phyloP scores from a whole-genome alignment of 768 basidiomycete genomes.

The Tricholoma matsutake region DNA sequence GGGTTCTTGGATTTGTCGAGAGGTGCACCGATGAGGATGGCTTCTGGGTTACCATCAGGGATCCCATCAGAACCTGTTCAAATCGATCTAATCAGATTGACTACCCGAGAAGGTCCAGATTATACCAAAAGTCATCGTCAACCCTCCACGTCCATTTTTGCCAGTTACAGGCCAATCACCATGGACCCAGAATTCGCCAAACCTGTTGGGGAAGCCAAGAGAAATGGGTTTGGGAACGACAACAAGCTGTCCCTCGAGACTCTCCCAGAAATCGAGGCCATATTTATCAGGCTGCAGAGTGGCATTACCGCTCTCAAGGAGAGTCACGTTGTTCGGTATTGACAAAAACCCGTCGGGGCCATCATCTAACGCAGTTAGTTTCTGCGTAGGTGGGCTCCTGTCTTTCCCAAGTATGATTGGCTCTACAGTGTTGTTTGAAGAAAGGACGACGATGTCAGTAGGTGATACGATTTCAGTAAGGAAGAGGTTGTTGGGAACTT shows the following conservation, averaged over 20 bases:
- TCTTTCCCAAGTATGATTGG: slow-evolving; percentile 53
- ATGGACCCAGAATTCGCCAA: slow-evolving; percentile 57
- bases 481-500: slow-evolving; percentile 41
- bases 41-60: slow-evolving; percentile 59
- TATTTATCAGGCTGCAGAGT: slow-evolving; percentile 47
- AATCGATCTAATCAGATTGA: background rate
- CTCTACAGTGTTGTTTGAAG: slow-evolving; percentile 41
- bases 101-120: slow-evolving; percentile 4
- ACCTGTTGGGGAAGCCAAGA: slow-evolving; percentile 48
- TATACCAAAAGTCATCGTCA: slow-evolving; percentile 50
- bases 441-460: slow-evolving; percentile 39
- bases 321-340: slow-evolving; percentile 51
- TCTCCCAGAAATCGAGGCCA: slow-evolving; percentile 65
- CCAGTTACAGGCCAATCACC: slow-evolving; percentile 57
- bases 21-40: slow-evolving; percentile 50
- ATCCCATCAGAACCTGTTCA: slow-evolving; percentile 41
- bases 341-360: slow-evolving; percentile 55
- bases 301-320: slow-evolving; percentile 42
- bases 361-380: slow-evolving; percentile 46
- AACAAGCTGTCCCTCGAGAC: slow-evolving; percentile 57
- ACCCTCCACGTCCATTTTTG: slow-evolving; percentile 52
- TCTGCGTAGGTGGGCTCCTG: slow-evolving; percentile 48
- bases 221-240: slow-evolving; percentile 46
- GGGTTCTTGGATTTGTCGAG: slow-evolving; percentile 54
- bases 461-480: slow-evolving; percentile 49